These are phyloP conservation scores for Cucumis sativus DNA, from an alignment of 306 rosid genomes.

Conservation along the genomic window DNA sequence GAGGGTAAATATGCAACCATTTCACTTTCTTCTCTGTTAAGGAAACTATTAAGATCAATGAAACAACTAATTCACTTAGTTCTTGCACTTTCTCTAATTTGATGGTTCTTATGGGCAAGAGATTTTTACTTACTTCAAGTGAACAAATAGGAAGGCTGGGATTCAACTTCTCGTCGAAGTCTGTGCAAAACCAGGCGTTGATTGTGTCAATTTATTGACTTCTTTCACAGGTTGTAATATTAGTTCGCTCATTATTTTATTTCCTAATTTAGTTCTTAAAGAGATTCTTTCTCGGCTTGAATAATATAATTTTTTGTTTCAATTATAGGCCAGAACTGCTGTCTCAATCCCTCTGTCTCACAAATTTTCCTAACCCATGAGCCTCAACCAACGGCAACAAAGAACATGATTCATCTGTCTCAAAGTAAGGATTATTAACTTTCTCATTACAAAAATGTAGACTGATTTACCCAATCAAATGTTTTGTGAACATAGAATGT, in stretches of 20 bases:
- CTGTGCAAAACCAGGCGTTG: slow-evolving; percentile 52
- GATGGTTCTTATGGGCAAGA: neutral
- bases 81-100: neutral
- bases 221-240: slow-evolving; percentile 55
- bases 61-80: neutral
- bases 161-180: slow-evolving; percentile 41
- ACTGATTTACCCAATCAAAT: neutral
- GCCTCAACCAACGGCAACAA: slow-evolving; percentile 82
- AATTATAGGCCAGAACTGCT: slow-evolving; percentile 57
- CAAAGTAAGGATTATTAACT: slow-evolving; percentile 42
- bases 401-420: slow-evolving; percentile 76
- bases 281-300: neutral
- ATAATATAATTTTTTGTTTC: neutral
- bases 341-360: slow-evolving; percentile 45
- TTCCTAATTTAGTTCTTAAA: neutral
- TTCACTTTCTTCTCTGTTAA: neutral
- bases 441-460: neutral
- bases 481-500: neutral
- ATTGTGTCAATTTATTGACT: slow-evolving; percentile 65
- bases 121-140: neutral
- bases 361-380: slow-evolving; percentile 59
- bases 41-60: slow-evolving; percentile 1
- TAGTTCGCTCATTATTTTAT: neutral
- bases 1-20: slow-evolving; percentile 39
- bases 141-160: slow-evolving; percentile 28